phyloP scores from a whole-genome alignment of 139 green algal species.

The Tetradesmus lagerheimii region DNA sequence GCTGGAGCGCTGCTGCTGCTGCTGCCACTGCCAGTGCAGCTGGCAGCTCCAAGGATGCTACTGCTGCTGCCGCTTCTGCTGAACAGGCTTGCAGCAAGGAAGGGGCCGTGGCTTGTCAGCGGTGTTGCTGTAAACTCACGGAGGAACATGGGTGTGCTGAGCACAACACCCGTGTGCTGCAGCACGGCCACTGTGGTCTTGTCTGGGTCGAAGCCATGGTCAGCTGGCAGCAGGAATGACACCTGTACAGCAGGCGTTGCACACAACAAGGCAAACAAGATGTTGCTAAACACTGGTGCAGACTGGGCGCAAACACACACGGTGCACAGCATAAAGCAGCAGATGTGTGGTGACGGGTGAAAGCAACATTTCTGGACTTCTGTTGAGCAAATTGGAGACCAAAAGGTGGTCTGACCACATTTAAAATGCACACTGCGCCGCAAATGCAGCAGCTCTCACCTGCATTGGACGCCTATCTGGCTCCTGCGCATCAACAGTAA shows the following conservation, averaged over 20 bases:
- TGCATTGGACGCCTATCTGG: not conserved
- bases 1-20: not conserved
- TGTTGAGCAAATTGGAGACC: no score
- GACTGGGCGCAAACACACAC: no score
- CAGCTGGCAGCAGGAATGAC: conserved; percentile 16
- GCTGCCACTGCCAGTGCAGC: not conserved
- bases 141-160: not conserved
- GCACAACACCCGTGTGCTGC: not conserved
- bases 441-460: not conserved
- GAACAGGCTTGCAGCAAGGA: not conserved
- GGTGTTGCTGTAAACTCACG: not conserved
- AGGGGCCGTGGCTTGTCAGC: not conserved
- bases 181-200: not conserved
- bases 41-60: not conserved
- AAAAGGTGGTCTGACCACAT: no score
- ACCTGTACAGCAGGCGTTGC: conserved; percentile 1
- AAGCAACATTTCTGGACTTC: no score
- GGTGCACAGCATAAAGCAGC: no score
- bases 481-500: not conserved
- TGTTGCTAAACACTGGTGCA: no score
- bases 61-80: conserved; percentile 20
- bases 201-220: not conserved
- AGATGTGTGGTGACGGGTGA: no score
- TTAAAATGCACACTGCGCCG: no score
- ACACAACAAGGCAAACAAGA: no score